Conservation (phyloP, 768 basidiomycete genomes). For the Psilocybe azurescens region DNA sequence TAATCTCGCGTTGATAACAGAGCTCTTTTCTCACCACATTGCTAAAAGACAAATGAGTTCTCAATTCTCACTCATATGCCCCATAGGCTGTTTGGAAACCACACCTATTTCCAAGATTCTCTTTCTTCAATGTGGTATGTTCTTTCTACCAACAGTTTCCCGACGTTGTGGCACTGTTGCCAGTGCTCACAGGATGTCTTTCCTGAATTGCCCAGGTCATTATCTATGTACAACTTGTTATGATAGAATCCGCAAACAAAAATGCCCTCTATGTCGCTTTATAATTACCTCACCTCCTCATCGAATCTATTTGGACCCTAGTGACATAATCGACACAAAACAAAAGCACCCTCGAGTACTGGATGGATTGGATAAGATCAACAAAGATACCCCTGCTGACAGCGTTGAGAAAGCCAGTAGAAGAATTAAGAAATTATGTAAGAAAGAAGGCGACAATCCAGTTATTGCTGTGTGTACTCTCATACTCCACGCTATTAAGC, state of each 20-base stretch:
- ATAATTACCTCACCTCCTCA: background rate
- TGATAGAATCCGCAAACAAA: background rate
- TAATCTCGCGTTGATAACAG: too few species aligned
- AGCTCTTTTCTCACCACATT: too few species aligned
- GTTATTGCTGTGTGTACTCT: background rate
- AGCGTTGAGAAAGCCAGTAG: slow-evolving; percentile 7
- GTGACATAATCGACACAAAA: background rate
- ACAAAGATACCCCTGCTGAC: background rate
- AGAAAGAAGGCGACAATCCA: background rate
- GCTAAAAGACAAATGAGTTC: background rate
- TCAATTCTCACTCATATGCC: background rate
- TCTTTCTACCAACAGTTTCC: background rate
- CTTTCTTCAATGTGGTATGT: slow-evolving; percentile 11
- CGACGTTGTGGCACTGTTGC: background rate
- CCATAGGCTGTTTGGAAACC: background rate
- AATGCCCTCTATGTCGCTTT: background rate
- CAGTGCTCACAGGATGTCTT: background rate
- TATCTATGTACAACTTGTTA: background rate
- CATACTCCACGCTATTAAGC: background rate
- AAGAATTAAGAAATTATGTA: slow-evolving; percentile 4
- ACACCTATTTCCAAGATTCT: background rate
- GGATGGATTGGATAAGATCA: slow-evolving; percentile 9
- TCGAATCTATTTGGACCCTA: slow-evolving; percentile 2
- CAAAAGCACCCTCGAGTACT: background rate
- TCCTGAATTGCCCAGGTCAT: background rate